Evolutionary conservation across 2,329 filamentous ascomycete genomes (phyloP).

Genomic region (Lasiodiplodia sp.): DNA sequence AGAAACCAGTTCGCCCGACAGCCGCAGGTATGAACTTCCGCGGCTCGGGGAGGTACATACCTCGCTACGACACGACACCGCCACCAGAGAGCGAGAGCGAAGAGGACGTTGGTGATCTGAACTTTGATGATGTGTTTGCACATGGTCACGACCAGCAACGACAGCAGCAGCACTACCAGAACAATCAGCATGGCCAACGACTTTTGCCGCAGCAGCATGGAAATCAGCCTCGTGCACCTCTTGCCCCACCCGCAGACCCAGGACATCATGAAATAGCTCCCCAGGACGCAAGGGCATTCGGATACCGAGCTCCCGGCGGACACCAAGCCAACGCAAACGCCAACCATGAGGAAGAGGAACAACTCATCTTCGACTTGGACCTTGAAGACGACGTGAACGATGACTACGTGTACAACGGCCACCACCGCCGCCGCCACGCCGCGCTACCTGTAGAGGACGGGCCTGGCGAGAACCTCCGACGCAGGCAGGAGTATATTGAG

Average conservation of each 20-base stretch:
- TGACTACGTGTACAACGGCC: neutral
- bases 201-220: neutral
- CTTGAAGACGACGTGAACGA: neutral
- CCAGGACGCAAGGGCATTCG: neutral
- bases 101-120: slow-evolving; percentile 3
- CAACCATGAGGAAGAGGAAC: neutral
- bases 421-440: neutral
- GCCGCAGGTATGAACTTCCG: neutral
- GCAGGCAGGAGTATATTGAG: neutral
- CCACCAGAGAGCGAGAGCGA: neutral
- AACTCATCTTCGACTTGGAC: slow-evolving; percentile 13
- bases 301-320: neutral
- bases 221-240: neutral
- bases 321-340: no score
- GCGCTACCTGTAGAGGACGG: neutral
- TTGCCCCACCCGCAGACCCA: neutral
- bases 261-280: neutral
- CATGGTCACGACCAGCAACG: neutral
- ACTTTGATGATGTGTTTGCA: slow-evolving; percentile 10
- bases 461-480: neutral
- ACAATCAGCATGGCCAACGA: no score
- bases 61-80: neutral
- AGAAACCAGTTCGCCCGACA: neutral
- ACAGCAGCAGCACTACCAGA: neutral
- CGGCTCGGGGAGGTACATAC: neutral